Evolutionary conservation across 2,329 filamentous ascomycete genomes (phyloP).

Genomic region (Didymosphaeria variabile): DNA sequence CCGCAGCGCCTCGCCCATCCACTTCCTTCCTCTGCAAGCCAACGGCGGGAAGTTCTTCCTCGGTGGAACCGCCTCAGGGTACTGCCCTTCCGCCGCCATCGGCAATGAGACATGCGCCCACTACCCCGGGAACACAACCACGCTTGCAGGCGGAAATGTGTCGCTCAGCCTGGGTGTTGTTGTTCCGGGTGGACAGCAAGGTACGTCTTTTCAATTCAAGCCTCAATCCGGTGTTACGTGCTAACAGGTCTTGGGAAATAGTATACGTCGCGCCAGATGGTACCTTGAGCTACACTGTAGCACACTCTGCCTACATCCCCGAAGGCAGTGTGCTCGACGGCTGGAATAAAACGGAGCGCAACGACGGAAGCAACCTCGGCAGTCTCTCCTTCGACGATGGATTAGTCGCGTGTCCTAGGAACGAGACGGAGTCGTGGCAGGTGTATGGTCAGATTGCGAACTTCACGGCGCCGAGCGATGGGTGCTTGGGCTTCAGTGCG

Average conservation of each 20-base stretch:
- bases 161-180: conserved; percentile 54
- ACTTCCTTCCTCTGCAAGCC: conserved; percentile 59
- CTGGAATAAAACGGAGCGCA: conserved; percentile 53
- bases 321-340: conserved; percentile 60
- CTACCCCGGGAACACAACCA: conserved; percentile 55
- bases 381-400: conserved; percentile 40
- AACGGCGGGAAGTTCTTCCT: conserved; percentile 61
- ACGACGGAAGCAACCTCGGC: conserved; percentile 29
- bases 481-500: conserved; percentile 49
- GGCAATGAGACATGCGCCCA: conserved; percentile 52
- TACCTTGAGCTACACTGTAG: conserved; percentile 63
- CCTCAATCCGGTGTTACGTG: too few relatives aligned
- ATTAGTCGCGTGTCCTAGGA: conserved; percentile 46
- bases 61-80: conserved; percentile 56
- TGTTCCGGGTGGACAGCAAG: conserved; percentile 70
- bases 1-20: conserved; percentile 60
- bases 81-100: conserved; percentile 56
- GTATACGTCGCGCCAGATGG: conserved; percentile 66
- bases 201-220: conserved; percentile 17
- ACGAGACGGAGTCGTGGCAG: conserved; percentile 38
- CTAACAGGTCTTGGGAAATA: conserved; percentile 8
- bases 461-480: conserved; percentile 26
- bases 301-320: conserved; percentile 64
- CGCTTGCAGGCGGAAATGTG: conserved; percentile 51
- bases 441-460: conserved; percentile 41